Evolutionary conservation across 305 asterid species (phyloP).

Genomic region (Ilex paraguariensis): DNA sequence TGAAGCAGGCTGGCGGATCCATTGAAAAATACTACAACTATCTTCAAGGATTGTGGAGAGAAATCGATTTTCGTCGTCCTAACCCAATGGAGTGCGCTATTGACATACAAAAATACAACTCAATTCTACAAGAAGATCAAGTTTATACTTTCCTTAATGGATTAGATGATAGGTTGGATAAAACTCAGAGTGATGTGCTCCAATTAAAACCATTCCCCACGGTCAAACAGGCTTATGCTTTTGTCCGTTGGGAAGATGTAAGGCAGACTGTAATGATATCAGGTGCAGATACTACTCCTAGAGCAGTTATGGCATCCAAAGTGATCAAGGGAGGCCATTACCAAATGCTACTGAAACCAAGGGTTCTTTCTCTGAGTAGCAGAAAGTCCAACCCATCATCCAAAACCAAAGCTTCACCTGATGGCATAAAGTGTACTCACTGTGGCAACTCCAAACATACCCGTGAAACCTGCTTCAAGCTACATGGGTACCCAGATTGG

Average conservation of each 20-base stretch:
- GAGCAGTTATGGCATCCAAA: not conserved
- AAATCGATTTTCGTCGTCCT: slow-evolving; percentile 2
- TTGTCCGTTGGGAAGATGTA: too few species aligned
- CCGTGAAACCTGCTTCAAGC: too few species aligned
- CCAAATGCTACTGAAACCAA: not conserved
- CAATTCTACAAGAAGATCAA: not conserved
- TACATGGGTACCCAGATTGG: too few species aligned
- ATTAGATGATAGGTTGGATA: not conserved
- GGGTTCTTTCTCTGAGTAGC: not conserved
- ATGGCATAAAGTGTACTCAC: not conserved
- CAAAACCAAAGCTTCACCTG: not conserved
- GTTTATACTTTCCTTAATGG: too few species aligned
- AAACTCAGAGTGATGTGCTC: not conserved
- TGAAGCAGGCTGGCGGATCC: not conserved
- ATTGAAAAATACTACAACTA: not conserved
- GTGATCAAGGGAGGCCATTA: not conserved
- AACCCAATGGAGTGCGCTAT: too few species aligned
- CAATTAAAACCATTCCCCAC: not conserved
- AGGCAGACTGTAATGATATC: not conserved
- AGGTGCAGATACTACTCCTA: not conserved
- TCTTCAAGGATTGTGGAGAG: slow-evolving; percentile 3
- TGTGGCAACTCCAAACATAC: not conserved
- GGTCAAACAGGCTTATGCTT: not conserved
- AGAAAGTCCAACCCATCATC: not conserved
- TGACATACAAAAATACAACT: too few species aligned